Evolutionary conservation across 2,329 filamentous ascomycete genomes (phyloP), one percentile per base, ranked within the genome.

Genomic region (Curvularia spicifera): DNA sequence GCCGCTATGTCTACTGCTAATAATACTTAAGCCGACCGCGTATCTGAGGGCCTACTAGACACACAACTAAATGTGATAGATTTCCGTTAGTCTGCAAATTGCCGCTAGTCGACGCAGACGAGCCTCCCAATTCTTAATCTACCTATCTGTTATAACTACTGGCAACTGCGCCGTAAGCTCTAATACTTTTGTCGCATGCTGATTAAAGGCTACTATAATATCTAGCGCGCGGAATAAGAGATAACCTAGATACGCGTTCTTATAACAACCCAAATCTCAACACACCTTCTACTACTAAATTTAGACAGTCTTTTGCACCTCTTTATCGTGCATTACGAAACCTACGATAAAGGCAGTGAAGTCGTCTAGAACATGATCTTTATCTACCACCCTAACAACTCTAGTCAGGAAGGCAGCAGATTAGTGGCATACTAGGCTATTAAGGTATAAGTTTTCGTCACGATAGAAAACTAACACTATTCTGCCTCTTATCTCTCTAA

Each of bases 1-100:
- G 6, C 81, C 83, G 63, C 86, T 85, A 65, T 89, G 86, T 13
- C 87, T 78, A 0, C 87, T 86, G 6, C 85, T 81, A 18, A 89
- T 13, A 26, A 88, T 71, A 0, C 82, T 84, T 51, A 87, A 70
- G 40, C 80, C 66, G 1, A 78, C 26, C 0, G 56, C 54, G 52
- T 85, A 75, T 60, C 82, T 70, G 9, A 84, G 35, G 63, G 85
- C 85, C 86, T 85, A 89, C 66, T 40, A 68, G 51, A 88, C 80
- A 61, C 85, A 88, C 3, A 78, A 46, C 65, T 86, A 85, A 40
- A 89, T 66, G 0, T 87, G 80, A 37, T 15, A 33, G 24, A 85
- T 46, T 1, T 79, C 67, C 52, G 70, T 81, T 9, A 86, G 86
- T 58, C 71, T 75, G 12, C 83, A 35, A 29, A 84, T 72, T 0